phyloP scores from a whole-genome alignment of 176 grass and related monocot species.

The Aegilops bicornis region DNA sequence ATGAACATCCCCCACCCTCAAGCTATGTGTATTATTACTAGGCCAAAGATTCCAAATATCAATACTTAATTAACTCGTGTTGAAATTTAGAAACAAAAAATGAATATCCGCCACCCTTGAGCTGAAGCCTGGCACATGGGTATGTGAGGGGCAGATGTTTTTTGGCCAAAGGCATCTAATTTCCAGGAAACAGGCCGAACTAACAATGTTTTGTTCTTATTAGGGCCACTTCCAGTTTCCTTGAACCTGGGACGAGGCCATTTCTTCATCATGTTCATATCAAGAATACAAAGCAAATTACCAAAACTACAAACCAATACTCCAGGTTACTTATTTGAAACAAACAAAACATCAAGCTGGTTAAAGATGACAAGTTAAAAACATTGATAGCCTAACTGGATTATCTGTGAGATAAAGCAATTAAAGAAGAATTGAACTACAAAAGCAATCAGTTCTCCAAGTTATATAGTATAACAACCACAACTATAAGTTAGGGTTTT shows the following conservation, averaged over 20 bases:
- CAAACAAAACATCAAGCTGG: background rate
- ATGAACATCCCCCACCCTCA: no score
- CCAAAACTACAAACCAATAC: background rate
- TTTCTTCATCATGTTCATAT: background rate
- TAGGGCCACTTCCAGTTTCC: background rate
- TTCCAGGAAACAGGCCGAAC: background rate
- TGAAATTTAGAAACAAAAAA: background rate
- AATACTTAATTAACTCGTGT: background rate
- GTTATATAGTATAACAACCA: background rate
- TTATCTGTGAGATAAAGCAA: background rate
- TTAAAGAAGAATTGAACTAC: conserved; percentile 6
- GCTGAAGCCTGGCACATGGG: background rate
- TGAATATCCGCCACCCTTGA: background rate
- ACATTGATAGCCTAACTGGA: background rate
- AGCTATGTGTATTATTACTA: no score
- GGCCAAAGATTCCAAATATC: background rate
- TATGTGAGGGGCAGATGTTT: no score
- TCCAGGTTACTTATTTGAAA: background rate
- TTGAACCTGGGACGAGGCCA: background rate
- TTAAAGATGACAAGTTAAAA: background rate
- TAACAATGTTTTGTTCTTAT: background rate
- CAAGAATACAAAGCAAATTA: background rate
- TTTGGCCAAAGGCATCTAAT: background rate
- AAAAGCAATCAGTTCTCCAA: background rate
- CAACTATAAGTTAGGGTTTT: background rate